A percentile compares a stretch with the other conserved stretches of the same genome.
Evolutionary conservation across 495 filamentous ascomycete species (phyloP).

Genomic region (Collariella sp.): DNA sequence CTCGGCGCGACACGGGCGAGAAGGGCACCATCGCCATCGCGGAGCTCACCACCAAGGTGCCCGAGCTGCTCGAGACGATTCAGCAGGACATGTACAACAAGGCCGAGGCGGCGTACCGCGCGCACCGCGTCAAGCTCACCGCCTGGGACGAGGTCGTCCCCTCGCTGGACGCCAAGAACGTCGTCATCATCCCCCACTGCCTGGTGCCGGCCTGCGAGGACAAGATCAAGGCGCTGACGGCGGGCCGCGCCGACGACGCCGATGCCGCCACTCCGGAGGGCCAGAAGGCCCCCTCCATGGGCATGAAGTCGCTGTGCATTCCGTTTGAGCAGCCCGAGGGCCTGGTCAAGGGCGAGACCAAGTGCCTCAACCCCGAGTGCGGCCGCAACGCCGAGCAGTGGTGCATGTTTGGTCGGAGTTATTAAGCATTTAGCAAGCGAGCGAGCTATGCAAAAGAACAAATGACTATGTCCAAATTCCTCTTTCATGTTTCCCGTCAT

Average conservation of each 20-base stretch:
- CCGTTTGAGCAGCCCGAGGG: conserved; percentile 90
- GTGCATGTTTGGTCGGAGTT: conserved; percentile 76
- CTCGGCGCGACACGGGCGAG: conserved; percentile 83
- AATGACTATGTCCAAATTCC: no score
- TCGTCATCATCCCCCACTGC: conserved; percentile 82
- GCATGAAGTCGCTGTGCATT: conserved; percentile 95
- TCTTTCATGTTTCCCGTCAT: neutral
- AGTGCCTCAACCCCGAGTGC: conserved; percentile 86
- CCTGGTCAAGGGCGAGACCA: conserved; percentile 67
- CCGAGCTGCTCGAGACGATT: conserved; percentile 78
- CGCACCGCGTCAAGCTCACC: conserved; percentile 70
- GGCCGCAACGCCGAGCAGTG: conserved; percentile 61
- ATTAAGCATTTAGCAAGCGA: conserved; percentile 25
- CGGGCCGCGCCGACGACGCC: conserved; percentile 57
- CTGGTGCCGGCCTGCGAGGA: conserved; percentile 77
- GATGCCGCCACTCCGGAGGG: conserved; percentile 58
- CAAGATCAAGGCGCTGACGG: conserved; percentile 82
- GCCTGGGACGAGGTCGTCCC: conserved; percentile 88
- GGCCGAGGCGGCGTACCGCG: conserved; percentile 64
- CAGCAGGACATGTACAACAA: conserved; percentile 77
- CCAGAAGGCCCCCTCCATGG: conserved; percentile 82
- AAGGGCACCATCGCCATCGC: conserved; percentile 62
- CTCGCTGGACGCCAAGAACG: conserved; percentile 81
- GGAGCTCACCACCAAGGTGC: conserved; percentile 60
- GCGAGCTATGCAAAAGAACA: neutral